phyloP scores from a whole-genome alignment of 345 rosid species.

The Excoecaria cochinchinensis region DNA sequence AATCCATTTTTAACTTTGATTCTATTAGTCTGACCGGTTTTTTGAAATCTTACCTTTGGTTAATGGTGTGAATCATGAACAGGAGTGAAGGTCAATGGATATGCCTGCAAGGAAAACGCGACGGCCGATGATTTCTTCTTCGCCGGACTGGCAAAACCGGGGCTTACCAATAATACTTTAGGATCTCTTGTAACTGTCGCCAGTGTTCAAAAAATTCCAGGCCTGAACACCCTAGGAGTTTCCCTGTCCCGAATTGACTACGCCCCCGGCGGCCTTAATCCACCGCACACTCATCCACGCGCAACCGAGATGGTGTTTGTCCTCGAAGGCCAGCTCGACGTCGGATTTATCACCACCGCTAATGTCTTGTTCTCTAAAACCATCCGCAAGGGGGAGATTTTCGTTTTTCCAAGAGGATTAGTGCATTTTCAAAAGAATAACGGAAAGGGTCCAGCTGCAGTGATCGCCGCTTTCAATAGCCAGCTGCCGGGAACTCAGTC shows the following conservation, averaged over 20 bases:
- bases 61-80: background rate
- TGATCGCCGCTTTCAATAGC: constrained; percentile 32
- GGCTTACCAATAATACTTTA: constrained; percentile 16
- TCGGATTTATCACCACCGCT: constrained; percentile 33
- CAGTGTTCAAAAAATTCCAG: constrained; percentile 26
- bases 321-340: constrained; percentile 27
- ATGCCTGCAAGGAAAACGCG: constrained; percentile 17
- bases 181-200: constrained; percentile 22
- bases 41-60: too few relatives aligned
- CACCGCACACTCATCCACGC: constrained; percentile 36
- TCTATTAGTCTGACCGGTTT: too few relatives aligned
- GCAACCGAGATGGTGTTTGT: constrained; percentile 31
- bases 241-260: constrained; percentile 32
- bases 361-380: constrained; percentile 22
- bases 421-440: constrained; percentile 33
- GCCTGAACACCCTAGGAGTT: constrained; percentile 33
- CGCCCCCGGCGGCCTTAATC: constrained; percentile 29
- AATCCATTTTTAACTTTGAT: too few relatives aligned
- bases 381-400: constrained; percentile 22
- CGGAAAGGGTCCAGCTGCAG: constrained; percentile 14
- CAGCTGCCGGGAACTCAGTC: constrained; percentile 34
- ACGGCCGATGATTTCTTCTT: constrained; percentile 27
- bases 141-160: constrained; percentile 15
- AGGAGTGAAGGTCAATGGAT: constrained; percentile 29
- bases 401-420: constrained; percentile 25